Evolutionary conservation across 768 basidiomycete species (phyloP).

Genomic region (Tylopilus sp.): DNA sequence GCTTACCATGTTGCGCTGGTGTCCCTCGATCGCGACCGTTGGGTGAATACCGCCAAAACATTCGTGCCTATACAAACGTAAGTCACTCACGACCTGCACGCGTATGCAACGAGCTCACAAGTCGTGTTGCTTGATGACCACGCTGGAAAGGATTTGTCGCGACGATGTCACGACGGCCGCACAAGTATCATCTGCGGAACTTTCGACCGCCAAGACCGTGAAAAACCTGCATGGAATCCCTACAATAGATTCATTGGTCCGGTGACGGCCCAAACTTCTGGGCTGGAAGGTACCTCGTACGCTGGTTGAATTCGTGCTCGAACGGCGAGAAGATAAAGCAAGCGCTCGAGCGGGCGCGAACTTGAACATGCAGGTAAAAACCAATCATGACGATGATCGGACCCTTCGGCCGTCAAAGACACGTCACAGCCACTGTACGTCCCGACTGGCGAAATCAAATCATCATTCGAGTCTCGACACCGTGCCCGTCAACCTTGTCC

Average conservation of each 20-base stretch:
- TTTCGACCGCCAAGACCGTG: slow-evolving; percentile 76
- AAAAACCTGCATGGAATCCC: slow-evolving; percentile 31
- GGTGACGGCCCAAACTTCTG: neutral
- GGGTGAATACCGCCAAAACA: slow-evolving; percentile 71
- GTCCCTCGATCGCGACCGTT: slow-evolving; percentile 68
- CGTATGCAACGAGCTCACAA: slow-evolving; percentile 39
- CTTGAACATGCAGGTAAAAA: slow-evolving; percentile 21
- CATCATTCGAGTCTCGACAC: too few relatives aligned
- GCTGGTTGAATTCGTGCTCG: neutral
- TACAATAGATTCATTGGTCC: neutral
- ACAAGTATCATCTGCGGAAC: slow-evolving; percentile 93
- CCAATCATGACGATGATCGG: too few relatives aligned
- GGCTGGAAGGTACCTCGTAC: neutral
- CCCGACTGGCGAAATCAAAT: too few relatives aligned
- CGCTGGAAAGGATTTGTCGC: slow-evolving; percentile 71
- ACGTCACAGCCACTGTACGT: too few relatives aligned
- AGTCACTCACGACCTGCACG: neutral
- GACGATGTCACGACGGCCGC: slow-evolving; percentile 79
- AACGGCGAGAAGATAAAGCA: neutral
- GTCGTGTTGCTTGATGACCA: slow-evolving; percentile 79
- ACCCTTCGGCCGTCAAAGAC: too few relatives aligned
- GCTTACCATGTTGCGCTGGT: slow-evolving; percentile 74
- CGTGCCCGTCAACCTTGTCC: too few relatives aligned
- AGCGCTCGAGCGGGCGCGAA: neutral
- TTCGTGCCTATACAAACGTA: slow-evolving; percentile 20